Evolutionary conservation across 108 stramenopile species (phyloP), one percentile per base, ranked within the genome.

Genomic region (Skeletonema tropicum): DNA sequence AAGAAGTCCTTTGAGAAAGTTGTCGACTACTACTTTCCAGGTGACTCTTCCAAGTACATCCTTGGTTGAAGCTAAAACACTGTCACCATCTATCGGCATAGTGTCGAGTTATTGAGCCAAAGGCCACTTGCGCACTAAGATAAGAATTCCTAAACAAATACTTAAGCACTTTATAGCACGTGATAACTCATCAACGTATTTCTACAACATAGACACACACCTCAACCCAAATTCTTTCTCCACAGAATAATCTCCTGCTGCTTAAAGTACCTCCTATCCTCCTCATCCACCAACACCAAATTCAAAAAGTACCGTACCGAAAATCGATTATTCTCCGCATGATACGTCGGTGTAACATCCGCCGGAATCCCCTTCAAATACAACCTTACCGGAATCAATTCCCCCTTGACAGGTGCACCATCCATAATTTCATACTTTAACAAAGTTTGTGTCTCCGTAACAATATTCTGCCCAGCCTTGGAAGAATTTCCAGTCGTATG

Each of bases 381-480:
- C 49, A 97, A 63, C 39, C 91, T 86, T n/a, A 96, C 94, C 10
- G 94, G 93, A 68, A 93, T 93, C 31, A 87, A 71, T 83, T 94
- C 93, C 35, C 94, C 97, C 75, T 96, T 95, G 62, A 98, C 97
- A 2, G 99, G 99, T 14, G 97, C 97, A 12, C 99, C 99, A 84
- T 99, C 99, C 99, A 99, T 99, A 67, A 99, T 96, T 77, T 99
- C 99, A 80, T 95, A 99, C 75, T 99, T 99, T 62, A 90, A 84
- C 71, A 99, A 71, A 2, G 97, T 99, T 75, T 99, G 98, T 9
- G 95, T 97, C 73, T 99, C 99, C 33, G 96, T 99, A 76, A 92
- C 89, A 31, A 92, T 82, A 75, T 95, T 96, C 10, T 65, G 45
- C n/a, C 62, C 71, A 58, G 75, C 82, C 15, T 65, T 83, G 17